Conservation (phyloP, 129 eudicot species). For the Dittrichia graveolens region DNA sequence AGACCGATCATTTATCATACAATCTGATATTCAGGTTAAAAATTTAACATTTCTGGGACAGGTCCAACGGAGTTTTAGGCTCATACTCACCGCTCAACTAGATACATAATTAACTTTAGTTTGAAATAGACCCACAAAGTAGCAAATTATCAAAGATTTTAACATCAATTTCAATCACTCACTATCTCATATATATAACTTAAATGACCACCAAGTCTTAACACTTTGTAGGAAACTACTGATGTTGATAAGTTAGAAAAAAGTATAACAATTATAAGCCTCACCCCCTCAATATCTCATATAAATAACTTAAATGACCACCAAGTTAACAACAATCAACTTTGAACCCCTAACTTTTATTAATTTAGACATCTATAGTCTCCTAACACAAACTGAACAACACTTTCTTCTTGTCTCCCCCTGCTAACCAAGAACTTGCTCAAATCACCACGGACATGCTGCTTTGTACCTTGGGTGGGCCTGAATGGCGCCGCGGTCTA, state of each 20-base stretch:
- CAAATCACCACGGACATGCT: slow-evolving; percentile 32
- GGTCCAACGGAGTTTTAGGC: too few relatives aligned
- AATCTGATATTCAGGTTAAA: too few relatives aligned
- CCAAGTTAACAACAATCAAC: slow-evolving; percentile 26
- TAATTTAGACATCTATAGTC: slow-evolving; percentile 24
- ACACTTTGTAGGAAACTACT: too few relatives aligned
- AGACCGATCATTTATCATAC: too few relatives aligned
- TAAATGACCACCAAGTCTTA: slow-evolving; percentile 22
- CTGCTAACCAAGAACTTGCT: slow-evolving; percentile 7
- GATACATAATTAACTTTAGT: too few relatives aligned
- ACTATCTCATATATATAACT: slow-evolving; percentile 19
- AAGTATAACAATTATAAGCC: slow-evolving; percentile 23
- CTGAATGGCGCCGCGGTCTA: slow-evolving; percentile 48
- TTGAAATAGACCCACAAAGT: too few relatives aligned
- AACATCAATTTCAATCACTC: not conserved
- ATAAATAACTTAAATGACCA: slow-evolving; percentile 29
- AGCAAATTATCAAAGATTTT: too few relatives aligned
- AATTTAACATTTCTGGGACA: too few relatives aligned
- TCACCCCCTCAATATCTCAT: slow-evolving; percentile 24
- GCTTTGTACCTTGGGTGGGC: slow-evolving; percentile 43
- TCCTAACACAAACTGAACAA: slow-evolving; percentile 17
- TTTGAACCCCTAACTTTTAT: slow-evolving; percentile 21
- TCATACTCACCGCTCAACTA: too few relatives aligned
- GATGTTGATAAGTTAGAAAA: too few relatives aligned
- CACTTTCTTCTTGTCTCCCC: slow-evolving; percentile 12